Percentiles rank a stretch among this genome's conserved stretches.
These are phyloP conservation scores for Collybia sp. DNA, from an alignment of 768 basidiomycete genomes.

Conservation along the genomic window DNA sequence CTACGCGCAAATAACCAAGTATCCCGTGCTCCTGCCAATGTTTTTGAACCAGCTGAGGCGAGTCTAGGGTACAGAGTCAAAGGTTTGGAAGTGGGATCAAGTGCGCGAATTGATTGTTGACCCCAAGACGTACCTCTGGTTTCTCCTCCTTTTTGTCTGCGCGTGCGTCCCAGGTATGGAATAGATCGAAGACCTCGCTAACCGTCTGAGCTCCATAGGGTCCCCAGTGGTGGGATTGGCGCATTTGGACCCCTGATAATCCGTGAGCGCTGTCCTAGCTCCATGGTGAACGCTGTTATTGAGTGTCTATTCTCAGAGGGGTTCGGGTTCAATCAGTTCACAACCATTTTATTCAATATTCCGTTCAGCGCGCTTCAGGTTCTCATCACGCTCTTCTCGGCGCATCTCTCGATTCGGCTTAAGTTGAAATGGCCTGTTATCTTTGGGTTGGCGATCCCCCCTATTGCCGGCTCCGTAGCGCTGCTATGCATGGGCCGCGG, in stretches of 20 bases:
- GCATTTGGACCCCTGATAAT: constrained; percentile 42
- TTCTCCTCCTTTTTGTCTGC: constrained; percentile 35
- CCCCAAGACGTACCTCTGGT: constrained; percentile 38
- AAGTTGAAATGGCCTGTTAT: constrained; percentile 36
- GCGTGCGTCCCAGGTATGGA: constrained; percentile 19
- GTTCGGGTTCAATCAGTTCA: constrained; percentile 35
- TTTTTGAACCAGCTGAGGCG: neutral
- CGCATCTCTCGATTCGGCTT: constrained; percentile 27
- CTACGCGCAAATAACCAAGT: constrained; percentile 37
- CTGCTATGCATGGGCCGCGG: constrained; percentile 28
- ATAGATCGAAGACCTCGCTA: neutral
- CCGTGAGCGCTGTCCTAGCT: constrained; percentile 11
- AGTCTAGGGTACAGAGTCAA: constrained; percentile 32
- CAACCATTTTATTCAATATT: constrained; percentile 45
- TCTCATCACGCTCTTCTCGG: constrained; percentile 28
- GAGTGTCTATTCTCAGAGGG: constrained; percentile 18
- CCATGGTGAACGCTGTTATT: neutral
- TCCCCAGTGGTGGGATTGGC: constrained; percentile 35
- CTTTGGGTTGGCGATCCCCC: constrained; percentile 28
- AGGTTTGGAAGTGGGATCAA: constrained; percentile 42
- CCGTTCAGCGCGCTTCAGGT: constrained; percentile 41
- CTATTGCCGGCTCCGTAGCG: constrained; percentile 31
- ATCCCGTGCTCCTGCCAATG: no score
- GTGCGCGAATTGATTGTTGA: constrained; percentile 32
- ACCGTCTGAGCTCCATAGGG: constrained; percentile 10